Percentiles rank a stretch among this genome's conserved stretches.
These are phyloP conservation scores for Platanus orientalis DNA, from an alignment of 164 flowering plant genomes.

Conservation along the genomic window DNA sequence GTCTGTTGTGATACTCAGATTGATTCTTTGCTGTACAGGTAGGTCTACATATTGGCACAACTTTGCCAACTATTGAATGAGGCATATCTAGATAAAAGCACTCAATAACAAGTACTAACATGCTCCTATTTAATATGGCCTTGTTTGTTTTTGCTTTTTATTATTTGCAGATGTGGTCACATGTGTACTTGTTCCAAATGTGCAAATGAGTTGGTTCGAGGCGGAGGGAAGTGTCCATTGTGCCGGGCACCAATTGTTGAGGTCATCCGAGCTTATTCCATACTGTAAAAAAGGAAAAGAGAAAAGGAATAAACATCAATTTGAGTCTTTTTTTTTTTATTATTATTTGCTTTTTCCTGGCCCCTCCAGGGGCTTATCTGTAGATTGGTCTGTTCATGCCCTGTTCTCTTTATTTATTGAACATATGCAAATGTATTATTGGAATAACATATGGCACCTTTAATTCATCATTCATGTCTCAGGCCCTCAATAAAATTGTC, in stretches of 20 bases:
- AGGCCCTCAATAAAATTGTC: no score
- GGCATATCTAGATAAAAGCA: neutral
- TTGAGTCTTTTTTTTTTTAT: conserved; percentile 13
- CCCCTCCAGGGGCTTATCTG: conserved; percentile 13
- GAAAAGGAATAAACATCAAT: neutral
- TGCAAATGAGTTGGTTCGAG: conserved; percentile 65
- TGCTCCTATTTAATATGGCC: neutral
- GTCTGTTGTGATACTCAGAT: conserved; percentile 68
- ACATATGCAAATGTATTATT: conserved; percentile 19
- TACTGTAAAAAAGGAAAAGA: conserved; percentile 42
- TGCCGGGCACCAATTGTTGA: conserved; percentile 85
- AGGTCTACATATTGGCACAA: neutral
- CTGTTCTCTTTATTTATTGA: conserved; percentile 25
- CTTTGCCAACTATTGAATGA: neutral
- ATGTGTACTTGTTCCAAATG: conserved; percentile 92
- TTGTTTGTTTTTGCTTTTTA: no score
- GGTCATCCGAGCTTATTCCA: conserved; percentile 79
- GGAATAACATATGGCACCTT: conserved; percentile 21
- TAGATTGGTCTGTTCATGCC: conserved; percentile 13
- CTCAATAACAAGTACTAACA: neutral
- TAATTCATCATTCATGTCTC: conserved; percentile 25
- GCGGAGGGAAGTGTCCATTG: conserved; percentile 83
- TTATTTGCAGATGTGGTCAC: conserved; percentile 80
- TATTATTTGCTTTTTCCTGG: no score
- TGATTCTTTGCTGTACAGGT: conserved; percentile 93